Conservation (phyloP, 148 eudicot genomes). For the Rhododendron ovatum region DNA sequence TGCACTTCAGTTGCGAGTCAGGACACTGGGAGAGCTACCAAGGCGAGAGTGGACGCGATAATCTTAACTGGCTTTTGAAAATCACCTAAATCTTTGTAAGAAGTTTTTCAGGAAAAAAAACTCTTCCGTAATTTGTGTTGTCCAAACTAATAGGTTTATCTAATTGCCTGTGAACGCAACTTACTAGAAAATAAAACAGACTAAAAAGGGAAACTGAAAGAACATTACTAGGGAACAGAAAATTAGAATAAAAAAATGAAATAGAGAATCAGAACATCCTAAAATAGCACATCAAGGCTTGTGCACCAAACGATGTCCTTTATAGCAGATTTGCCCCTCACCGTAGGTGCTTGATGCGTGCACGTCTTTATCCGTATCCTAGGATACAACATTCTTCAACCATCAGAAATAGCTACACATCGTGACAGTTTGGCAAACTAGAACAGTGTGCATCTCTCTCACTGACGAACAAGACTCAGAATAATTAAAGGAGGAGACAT, state of each 20-base stretch:
- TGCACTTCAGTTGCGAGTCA: neutral
- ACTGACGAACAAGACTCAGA: neutral
- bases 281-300: neutral
- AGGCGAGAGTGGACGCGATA: neutral
- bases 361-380: neutral
- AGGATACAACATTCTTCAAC: neutral
- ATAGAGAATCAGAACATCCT: neutral
- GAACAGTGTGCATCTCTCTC: neutral
- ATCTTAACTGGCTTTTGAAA: neutral
- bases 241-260: neutral
- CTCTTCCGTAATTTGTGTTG: neutral
- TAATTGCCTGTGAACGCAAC: neutral
- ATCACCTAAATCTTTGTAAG: neutral
- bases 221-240: neutral
- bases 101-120: neutral
- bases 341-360: neutral
- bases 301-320: neutral
- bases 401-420: neutral
- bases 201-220: neutral
- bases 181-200: neutral
- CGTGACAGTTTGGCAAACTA: neutral
- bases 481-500: neutral
- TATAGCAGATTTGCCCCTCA: neutral
- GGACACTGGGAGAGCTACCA: neutral
- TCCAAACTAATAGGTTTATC: neutral